phyloP scores from a whole-genome alignment of 2,329 filamentous ascomycete genomes.

The Teratosphaeria viscida region DNA sequence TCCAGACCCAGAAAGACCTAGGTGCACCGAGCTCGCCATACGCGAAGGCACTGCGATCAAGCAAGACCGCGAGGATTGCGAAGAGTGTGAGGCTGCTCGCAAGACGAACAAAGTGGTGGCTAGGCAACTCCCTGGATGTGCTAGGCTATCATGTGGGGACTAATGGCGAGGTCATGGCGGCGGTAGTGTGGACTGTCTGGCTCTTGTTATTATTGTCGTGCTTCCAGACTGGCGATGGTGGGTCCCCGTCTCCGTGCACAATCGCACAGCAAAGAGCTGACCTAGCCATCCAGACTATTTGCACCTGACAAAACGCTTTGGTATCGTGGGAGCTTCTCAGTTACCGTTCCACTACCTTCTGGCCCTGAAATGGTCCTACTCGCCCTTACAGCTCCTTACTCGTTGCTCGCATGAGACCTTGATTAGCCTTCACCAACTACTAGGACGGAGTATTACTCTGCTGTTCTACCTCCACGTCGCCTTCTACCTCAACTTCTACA shows the following conservation, averaged over 20 bases:
- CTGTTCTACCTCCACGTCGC: slow-evolving; percentile 43
- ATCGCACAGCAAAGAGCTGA: background rate
- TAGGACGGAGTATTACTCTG: slow-evolving; percentile 36
- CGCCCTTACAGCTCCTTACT: slow-evolving; percentile 42
- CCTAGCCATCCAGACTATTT: slow-evolving; percentile 43
- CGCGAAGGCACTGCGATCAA: slow-evolving; percentile 22
- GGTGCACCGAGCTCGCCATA: slow-evolving; percentile 34
- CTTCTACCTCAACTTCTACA: slow-evolving; percentile 50
- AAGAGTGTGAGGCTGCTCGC: slow-evolving; percentile 6
- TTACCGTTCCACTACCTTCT: slow-evolving; percentile 51
- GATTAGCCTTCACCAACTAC: background rate
- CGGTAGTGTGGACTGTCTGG: slow-evolving; percentile 42
- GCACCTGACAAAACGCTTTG: slow-evolving; percentile 53
- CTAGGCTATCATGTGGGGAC: slow-evolving; percentile 35
- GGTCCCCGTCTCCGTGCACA: slow-evolving; percentile 11
- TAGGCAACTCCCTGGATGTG: slow-evolving; percentile 11
- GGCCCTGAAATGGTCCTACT: slow-evolving; percentile 40
- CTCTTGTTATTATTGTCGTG: slow-evolving; percentile 38
- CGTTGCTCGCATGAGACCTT: slow-evolving; percentile 42
- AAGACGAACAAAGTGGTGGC: slow-evolving; percentile 26
- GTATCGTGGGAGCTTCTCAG: slow-evolving; percentile 49
- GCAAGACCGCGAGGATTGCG: background rate
- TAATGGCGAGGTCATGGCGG: slow-evolving; percentile 40
- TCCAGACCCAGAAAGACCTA: slow-evolving; percentile 6
- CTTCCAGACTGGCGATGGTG: slow-evolving; percentile 45